Evolutionary conservation across 2,329 filamentous ascomycete genomes (phyloP), one percentile per base, ranked within the genome.

Genomic region (Pezizomycotina sp.): DNA sequence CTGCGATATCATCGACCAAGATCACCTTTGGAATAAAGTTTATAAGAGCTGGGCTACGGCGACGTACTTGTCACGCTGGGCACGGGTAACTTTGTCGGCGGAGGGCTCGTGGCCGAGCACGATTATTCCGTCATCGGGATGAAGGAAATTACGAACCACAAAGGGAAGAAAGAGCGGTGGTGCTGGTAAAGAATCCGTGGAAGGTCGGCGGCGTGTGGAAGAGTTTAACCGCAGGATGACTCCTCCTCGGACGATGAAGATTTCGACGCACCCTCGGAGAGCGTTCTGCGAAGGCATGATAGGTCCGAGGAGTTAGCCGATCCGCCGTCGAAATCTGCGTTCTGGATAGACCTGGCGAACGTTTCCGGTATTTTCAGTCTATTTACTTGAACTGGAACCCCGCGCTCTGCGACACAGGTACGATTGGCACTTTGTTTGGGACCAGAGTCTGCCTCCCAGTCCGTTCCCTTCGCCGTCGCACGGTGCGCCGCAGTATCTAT

Each of bases 371-470:
- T 53, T 98, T 93, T 46, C 83, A 95, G 55, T 92, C 84, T 12
- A 71, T 98, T 48, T 98, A 95, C 56, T 64, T 98, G 36, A 98
- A 95, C 58, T 98, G 89, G 89, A 93, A 92, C 47, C 84, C 89
- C 0, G 67, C 69, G 1, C 62, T 92, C 1, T 98, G 98, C 58
- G 62, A 63, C 62, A 78, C 53, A 74, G 84, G 6, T 76, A 92
- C 55, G 84, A 98, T 50, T 72, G 84, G 37, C 89, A 98, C 57
- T 92, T 95, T 52, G 65, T 66, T 2, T 98, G 89, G 89, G 66
- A 75, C 41, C 55, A 75, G n/a, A 56, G 33, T 7, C n/a, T n/a
- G n/a, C n/a, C n/a, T n/a, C n/a, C n/a, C n/a, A 38, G 2, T 59
- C 71, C 22, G 60, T 65, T 13, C 55, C 54, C 19, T 55, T 58